Evolutionary conservation across 2,329 filamentous ascomycete genomes (phyloP).

Genomic region (Boeremia lycopersici): DNA sequence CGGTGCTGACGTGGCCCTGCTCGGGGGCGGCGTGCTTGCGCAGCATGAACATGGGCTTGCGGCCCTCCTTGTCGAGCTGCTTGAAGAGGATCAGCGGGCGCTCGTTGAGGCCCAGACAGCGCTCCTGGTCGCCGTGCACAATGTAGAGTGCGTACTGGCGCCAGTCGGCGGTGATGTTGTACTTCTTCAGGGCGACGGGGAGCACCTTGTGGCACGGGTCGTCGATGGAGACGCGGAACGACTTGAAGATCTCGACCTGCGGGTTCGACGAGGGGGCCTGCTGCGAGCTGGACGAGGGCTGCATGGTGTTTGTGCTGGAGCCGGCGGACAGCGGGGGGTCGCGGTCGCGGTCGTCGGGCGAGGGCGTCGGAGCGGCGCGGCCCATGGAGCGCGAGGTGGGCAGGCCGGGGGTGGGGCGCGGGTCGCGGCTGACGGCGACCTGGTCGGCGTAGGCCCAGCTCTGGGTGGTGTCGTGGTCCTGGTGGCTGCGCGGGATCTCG

Average conservation of each 20-base stretch:
- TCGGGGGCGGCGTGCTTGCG: constrained; percentile 66
- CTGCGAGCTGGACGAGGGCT: constrained; percentile 28
- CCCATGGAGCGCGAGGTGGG: constrained; percentile 40
- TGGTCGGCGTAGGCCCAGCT: constrained; percentile 38
- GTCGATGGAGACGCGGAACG: constrained; percentile 96
- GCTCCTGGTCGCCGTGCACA: constrained; percentile 97
- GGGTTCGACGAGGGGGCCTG: constrained; percentile 49
- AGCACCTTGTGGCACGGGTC: constrained; percentile 98
- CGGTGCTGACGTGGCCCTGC: constrained; percentile 53
- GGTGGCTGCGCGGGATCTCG: constrained; percentile 37
- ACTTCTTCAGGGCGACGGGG: constrained; percentile 93
- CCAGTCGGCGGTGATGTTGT: constrained; percentile 98
- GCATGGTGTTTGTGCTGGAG: constrained; percentile 33
- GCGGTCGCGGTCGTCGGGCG: constrained; percentile 39
- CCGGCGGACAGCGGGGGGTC: constrained; percentile 47
- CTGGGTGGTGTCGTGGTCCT: constrained; percentile 39
- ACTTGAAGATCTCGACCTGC: constrained; percentile 95
- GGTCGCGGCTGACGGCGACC: constrained; percentile 38
- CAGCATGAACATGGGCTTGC: constrained; percentile 99
- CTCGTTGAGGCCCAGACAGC: constrained; percentile 88
- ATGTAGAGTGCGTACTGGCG: constrained; percentile 98
- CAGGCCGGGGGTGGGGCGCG: constrained; percentile 40
- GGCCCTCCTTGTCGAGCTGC: constrained; percentile 92
- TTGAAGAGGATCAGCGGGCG: constrained; percentile 96
- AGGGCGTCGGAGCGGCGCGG: constrained; percentile 34